These are phyloP conservation scores for Kwoniella sp. DNA, from an alignment of 768 basidiomycete genomes.

Conservation along the genomic window DNA sequence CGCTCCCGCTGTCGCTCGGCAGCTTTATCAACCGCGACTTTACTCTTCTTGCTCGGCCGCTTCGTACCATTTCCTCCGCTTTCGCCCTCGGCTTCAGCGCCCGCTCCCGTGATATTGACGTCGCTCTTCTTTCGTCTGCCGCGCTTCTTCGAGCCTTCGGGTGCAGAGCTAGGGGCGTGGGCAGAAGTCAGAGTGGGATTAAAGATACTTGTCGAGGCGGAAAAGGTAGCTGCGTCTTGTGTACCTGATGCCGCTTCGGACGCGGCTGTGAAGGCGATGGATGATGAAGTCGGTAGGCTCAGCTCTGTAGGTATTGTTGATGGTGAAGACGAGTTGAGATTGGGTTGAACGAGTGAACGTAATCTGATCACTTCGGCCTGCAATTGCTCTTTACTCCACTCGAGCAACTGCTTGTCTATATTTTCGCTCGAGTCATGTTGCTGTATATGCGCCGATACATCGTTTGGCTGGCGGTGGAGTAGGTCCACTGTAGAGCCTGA, in stretches of 20 bases:
- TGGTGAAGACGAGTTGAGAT: not conserved
- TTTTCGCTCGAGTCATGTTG: not conserved
- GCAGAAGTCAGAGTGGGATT: no score
- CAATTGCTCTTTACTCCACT: slow-evolving; percentile 28
- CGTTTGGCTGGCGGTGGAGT: not conserved
- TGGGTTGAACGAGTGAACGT: not conserved
- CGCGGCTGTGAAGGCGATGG: no score
- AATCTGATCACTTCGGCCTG: slow-evolving; percentile 10
- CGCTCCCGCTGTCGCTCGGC: no score
- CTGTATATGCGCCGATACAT: not conserved
- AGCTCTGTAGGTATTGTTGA: no score
- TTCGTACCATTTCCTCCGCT: not conserved
- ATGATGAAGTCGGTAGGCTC: no score
- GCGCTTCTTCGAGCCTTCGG: not conserved
- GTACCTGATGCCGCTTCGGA: not conserved
- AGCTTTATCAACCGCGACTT: not conserved
- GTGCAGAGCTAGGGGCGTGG: no score
- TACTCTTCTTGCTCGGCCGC: not conserved
- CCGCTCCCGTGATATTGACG: not conserved
- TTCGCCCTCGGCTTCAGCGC: not conserved
- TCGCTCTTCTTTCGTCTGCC: not conserved
- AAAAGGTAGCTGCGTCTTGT: no score
- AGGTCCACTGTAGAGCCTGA: no score
- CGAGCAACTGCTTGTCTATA: not conserved
- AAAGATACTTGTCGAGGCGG: no score